A percentile compares a stretch with the other conserved stretches of the same genome.
phyloP scores from a whole-genome alignment of 805 yeast species.

The Maudiozyma pseudohumilis region DNA sequence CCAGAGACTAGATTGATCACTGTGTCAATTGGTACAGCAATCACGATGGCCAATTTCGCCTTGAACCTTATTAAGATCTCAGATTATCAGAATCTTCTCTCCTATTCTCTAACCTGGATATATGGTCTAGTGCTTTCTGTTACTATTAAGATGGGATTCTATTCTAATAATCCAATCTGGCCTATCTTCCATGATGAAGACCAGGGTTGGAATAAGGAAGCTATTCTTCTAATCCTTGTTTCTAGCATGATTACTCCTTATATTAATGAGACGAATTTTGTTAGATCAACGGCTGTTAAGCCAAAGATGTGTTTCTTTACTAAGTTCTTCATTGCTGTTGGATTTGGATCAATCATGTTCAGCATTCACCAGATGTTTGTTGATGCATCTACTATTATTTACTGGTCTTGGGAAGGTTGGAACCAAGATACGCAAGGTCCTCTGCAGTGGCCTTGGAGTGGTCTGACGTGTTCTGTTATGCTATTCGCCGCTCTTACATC shows the following conservation, averaged over 20 bases:
- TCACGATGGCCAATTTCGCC: constrained; percentile 52
- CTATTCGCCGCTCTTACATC: constrained; percentile 41
- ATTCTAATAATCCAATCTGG: constrained; percentile 93
- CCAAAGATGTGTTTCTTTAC: constrained; percentile 6
- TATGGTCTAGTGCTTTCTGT: constrained; percentile 69
- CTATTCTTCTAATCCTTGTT: constrained; percentile 33
- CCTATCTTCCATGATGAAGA: constrained; percentile 78
- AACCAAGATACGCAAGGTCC: constrained; percentile 84
- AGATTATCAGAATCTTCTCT: constrained; percentile 15
- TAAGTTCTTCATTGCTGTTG: constrained; percentile 34
- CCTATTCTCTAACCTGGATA: constrained; percentile 21
- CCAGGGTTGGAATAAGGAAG: constrained; percentile 78
- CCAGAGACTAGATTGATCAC: constrained; percentile 65
- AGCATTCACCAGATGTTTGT: constrained; percentile 63
- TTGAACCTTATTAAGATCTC: constrained; percentile 39
- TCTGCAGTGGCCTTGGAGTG: constrained; percentile 56
- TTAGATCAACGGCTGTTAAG: constrained; percentile 13
- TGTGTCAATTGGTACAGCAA: constrained; percentile 55
- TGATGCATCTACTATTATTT: constrained; percentile 78
- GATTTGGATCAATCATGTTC: constrained; percentile 70
- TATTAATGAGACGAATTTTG: constrained; percentile 17
- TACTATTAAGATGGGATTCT: constrained; percentile 61
- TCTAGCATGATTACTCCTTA: constrained; percentile 55
- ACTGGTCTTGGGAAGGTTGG: constrained; percentile 96
- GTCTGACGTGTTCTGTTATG: constrained; percentile 51